Evolutionary conservation across 495 filamentous ascomycete genomes (phyloP).

Genomic region (Podospora sp.): DNA sequence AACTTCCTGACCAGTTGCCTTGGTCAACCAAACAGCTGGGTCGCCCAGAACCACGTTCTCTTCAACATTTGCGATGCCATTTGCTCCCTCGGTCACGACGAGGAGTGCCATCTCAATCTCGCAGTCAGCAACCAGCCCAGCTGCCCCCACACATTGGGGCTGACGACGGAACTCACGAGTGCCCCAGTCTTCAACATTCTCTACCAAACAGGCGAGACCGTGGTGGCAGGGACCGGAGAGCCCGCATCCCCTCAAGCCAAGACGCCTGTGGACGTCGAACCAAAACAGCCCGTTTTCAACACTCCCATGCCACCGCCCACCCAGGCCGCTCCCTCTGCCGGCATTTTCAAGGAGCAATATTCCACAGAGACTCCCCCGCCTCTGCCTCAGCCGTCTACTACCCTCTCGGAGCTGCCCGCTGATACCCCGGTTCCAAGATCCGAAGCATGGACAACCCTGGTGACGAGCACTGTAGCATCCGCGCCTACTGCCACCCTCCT

Average conservation of each 20-base stretch:
- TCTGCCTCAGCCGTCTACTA: background rate
- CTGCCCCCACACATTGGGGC: conserved; percentile 40
- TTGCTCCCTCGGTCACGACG: conserved; percentile 44
- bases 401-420: background rate
- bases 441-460: background rate
- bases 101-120: conserved; percentile 41
- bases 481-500: background rate
- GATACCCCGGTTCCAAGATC: background rate
- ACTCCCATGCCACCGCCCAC: background rate
- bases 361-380: background rate
- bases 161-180: conserved; percentile 7
- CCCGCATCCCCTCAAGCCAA: background rate
- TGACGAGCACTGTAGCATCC: background rate
- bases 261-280: background rate
- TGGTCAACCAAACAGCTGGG: conserved; percentile 37
- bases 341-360: background rate
- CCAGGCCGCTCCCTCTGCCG: background rate
- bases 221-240: conserved; percentile 20
- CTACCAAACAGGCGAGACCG: conserved; percentile 41
- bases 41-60: conserved; percentile 38
- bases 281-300: background rate
- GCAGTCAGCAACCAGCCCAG: conserved; percentile 43
- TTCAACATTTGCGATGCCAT: conserved; percentile 43
- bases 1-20: conserved; percentile 45
- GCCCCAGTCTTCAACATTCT: conserved; percentile 41